Percentiles rank a stretch among this genome's conserved stretches.
Conservation (phyloP, 768 basidiomycete species). For the Phanerochaete carnosa region DNA sequence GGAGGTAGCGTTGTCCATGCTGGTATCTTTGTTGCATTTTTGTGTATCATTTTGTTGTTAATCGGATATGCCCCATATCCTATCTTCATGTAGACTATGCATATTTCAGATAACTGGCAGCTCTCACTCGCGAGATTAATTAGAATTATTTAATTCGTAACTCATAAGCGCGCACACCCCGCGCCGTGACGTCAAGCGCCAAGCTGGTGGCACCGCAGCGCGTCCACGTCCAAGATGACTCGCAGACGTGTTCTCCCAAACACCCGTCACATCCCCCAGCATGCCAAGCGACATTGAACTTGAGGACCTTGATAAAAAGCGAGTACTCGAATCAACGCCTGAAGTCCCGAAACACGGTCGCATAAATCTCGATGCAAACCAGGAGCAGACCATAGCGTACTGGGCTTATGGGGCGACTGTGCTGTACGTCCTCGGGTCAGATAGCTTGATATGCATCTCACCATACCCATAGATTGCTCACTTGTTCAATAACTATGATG, state of each 20-base stretch:
- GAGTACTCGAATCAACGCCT: neutral
- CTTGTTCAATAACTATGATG: slow-evolving; percentile 27
- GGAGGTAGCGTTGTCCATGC: slow-evolving; percentile 22
- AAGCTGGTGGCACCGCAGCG: neutral
- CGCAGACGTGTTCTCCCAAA: neutral
- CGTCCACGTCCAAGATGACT: neutral
- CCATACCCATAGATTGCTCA: slow-evolving; percentile 14
- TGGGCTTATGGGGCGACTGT: slow-evolving; percentile 39
- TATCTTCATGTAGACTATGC: slow-evolving; percentile 11
- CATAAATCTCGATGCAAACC: slow-evolving; percentile 13
- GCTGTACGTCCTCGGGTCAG: slow-evolving; percentile 11
- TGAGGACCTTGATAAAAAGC: slow-evolving; percentile 30
- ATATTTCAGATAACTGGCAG: slow-evolving; percentile 1
- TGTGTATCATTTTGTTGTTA: neutral
- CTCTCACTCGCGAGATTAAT: neutral
- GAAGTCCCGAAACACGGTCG: slow-evolving; percentile 13
- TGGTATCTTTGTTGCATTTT: slow-evolving; percentile 4
- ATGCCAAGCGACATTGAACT: slow-evolving; percentile 38
- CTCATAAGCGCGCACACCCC: neutral
- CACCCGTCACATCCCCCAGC: neutral
- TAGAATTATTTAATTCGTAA: too few species aligned
- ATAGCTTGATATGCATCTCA: neutral
- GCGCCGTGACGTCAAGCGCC: neutral
- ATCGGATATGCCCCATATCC: slow-evolving; percentile 5
- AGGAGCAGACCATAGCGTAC: slow-evolving; percentile 27